These are phyloP conservation scores for Tuber brumale DNA, from an alignment of 495 filamentous ascomycete genomes.

Conservation along the genomic window DNA sequence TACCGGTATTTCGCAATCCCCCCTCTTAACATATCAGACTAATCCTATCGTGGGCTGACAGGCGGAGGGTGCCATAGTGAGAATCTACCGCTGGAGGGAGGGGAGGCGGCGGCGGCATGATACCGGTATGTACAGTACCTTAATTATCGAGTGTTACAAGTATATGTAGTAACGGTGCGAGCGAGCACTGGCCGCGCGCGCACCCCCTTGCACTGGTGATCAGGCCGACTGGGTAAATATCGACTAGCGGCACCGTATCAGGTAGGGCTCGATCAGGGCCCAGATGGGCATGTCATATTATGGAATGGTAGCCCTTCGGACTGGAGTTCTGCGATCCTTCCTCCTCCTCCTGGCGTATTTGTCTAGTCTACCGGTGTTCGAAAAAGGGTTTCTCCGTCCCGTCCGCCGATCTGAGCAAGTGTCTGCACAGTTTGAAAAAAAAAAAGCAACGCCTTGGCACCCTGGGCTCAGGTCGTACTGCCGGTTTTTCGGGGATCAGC, in stretches of 20 bases:
- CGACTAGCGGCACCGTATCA: not conserved
- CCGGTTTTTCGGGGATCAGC: not conserved
- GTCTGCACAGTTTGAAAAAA: too few species aligned
- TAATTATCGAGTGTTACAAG: not conserved
- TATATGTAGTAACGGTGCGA: not conserved
- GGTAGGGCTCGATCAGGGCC: not conserved
- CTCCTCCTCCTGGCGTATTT: too few species aligned
- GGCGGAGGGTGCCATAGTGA: too few species aligned
- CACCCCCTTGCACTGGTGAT: not conserved
- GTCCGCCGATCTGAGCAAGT: not conserved
- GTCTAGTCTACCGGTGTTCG: too few species aligned
- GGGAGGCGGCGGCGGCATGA: not conserved
- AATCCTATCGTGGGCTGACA: too few species aligned
- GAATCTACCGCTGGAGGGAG: too few species aligned
- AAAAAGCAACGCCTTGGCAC: not conserved
- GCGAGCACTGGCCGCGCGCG: not conserved
- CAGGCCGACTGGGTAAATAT: not conserved
- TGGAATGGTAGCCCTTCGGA: too few species aligned
- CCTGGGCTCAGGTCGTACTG: too few species aligned
- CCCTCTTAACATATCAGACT: too few species aligned
- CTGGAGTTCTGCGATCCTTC: too few species aligned
- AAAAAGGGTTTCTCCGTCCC: not conserved
- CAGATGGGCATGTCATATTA: not conserved
- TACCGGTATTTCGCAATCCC: too few species aligned
- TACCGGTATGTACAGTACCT: not conserved